phyloP scores from a whole-genome alignment of 1,139 yeast species.

The Protomyces macrosporus region DNA sequence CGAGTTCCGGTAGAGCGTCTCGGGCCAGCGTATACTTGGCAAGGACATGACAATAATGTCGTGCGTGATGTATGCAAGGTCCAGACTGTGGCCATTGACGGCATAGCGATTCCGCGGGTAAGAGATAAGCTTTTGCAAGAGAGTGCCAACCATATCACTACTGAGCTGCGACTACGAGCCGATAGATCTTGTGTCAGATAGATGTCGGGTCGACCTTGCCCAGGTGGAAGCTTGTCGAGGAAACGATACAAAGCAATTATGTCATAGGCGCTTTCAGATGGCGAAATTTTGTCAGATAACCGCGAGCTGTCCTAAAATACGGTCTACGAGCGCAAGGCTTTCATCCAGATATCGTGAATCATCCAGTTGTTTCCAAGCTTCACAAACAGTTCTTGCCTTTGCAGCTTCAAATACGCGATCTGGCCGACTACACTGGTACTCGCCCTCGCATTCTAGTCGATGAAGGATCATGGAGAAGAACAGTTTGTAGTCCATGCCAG shows the following conservation, averaged over 20 bases:
- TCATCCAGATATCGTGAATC: not conserved
- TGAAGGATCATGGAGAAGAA: constrained; percentile 7
- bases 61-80: constrained; percentile 60
- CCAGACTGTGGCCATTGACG: constrained; percentile 40
- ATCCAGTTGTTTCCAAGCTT: constrained; percentile 2
- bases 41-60: constrained; percentile 66
- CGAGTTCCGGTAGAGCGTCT: constrained; percentile 53
- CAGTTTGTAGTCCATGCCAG: constrained; percentile 15
- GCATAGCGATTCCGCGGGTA: constrained; percentile 20
- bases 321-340: not conserved
- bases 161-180: not conserved
- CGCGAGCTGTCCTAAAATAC: not conserved
- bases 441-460: not conserved
- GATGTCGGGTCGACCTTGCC: not conserved
- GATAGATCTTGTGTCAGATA: not conserved
- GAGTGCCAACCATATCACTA: not conserved
- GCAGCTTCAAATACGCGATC: constrained; percentile 2
- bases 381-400: not conserved
- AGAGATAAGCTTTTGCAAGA: constrained; percentile 9
- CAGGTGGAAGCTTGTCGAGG: not conserved
- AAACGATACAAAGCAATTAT: not conserved
- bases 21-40: constrained; percentile 51
- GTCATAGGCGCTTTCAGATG: not conserved
- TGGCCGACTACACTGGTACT: not conserved
- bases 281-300: not conserved